Percentiles rank a stretch among this genome's conserved stretches.
phyloP scores from a whole-genome alignment of 1,139 yeast genomes.

The Taphrina communis region DNA sequence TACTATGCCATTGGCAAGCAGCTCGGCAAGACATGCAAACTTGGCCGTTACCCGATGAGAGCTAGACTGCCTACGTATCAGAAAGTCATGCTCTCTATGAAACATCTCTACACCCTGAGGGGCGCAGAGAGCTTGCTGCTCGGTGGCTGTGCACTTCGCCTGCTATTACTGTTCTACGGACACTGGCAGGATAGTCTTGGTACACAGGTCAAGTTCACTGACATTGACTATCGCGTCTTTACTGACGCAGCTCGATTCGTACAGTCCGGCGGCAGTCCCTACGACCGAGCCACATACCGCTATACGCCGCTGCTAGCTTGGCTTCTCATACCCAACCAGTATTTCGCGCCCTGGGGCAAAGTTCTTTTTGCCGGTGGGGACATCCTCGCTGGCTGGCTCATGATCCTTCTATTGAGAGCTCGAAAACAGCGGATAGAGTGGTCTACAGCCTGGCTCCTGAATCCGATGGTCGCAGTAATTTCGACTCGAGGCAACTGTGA shows the following conservation, averaged over 20 bases:
- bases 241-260: conserved; percentile 86
- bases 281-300: conserved; percentile 81
- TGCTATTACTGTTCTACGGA: conserved; percentile 79
- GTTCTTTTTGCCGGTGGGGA: conserved; percentile 76
- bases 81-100: conserved; percentile 11
- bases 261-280: conserved; percentile 71
- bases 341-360: conserved; percentile 62
- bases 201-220: conserved; percentile 85
- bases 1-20: conserved; percentile 38
- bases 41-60: conserved; percentile 24
- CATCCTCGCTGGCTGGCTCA: conserved; percentile 75
- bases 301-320: conserved; percentile 91
- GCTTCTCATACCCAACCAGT: conserved; percentile 72
- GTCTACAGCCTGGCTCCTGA: conserved; percentile 78
- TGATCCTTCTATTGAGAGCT: conserved; percentile 57
- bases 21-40: conserved; percentile 11
- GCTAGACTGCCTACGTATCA: conserved; percentile 24
- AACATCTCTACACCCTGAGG: conserved; percentile 20
- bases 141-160: conserved; percentile 55
- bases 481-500: conserved; percentile 95
- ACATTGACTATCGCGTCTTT: conserved; percentile 89
- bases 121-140: conserved; percentile 2
- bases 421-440: conserved; percentile 54
- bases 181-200: conserved; percentile 75
- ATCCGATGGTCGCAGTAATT: conserved; percentile 94